Base-by-base conservation (phyloP, 331 rosid genomes). In the Arachis monticola region DNA sequence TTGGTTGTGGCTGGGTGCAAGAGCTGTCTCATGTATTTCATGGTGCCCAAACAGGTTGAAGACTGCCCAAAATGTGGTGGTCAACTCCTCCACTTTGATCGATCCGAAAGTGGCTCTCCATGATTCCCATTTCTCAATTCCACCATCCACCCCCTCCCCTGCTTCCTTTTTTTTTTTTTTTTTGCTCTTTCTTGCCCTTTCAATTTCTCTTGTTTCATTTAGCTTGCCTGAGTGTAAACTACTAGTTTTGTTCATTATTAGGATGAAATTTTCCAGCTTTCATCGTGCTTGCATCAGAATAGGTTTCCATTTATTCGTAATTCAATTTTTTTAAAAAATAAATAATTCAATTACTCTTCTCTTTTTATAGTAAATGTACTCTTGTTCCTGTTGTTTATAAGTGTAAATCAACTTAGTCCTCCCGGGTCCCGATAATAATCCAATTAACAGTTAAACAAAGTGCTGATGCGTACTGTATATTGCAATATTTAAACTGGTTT, bases 1-100 rank as follows among this genome's bases (percentile, higher is more conserved):
- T 83, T 94, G 76, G 99, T 94, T 35, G 99, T 94, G 69, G 97
- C 91, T 14, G 99, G 99, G 4, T 94, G 99, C 96, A 92, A 90
- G 86, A 86, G 83, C 73, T 94, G 99, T 80, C 83, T 92, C 60
- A 94, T 94, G 97, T 94, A 94, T 78, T 88, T 92, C 87, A 94
- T 94, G 99, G 95, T 94, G 52, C 96, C 99, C 8, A 94, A 92
- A 69, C 93, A 85, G 5, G 89, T 86, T 60, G 83, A 88, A 75
- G 89, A 88, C 69, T 94, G 99, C 88, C 97, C 99, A 42, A 94
- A 88, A 79, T 94, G 99, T 68, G 73, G 11, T 58, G 95, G 88
- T 82, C 93, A 88, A 81, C 97, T 94, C 73, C 99, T 94, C 60
- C 97, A 92, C 87, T 92, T 94, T 55, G 96, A 94, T 87, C 93